Evolutionary conservation across 2,329 filamentous ascomycete genomes (phyloP), one percentile per base, ranked within the genome.

Genomic region (Chrysoporthe austroafricana): DNA sequence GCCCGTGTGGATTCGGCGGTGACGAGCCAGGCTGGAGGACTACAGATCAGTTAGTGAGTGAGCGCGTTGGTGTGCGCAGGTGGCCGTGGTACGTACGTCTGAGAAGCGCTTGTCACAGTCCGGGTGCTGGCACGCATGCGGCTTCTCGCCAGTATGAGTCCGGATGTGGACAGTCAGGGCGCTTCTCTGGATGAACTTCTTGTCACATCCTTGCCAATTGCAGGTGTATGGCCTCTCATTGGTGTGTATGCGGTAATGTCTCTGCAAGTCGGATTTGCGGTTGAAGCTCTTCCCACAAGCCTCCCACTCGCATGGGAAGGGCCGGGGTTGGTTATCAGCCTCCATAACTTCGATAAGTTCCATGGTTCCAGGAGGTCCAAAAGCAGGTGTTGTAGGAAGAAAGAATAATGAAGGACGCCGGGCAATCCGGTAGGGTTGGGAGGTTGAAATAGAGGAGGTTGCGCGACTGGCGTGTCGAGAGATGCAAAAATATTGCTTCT

Each of bases 111-210:
- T 91, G 57, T 86, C 87, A 73, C 89, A 91, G 26, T 86, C 88
- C 36, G 85, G 78, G 71, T 90, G 85, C 74, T 88, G 84, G 73
- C 90, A 92, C 73, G 88, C 84, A 72, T 91, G 88, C 68, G 90
- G 90, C 77, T 91, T 92, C 79, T 91, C 90, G 66, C 89, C 88
- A 0, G 88, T 91, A 71, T 91, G 90, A 14, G 88, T 91, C 71
- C 90, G 85, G 66, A 89, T 89, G 75, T 92, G 90, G 52, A 91
- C 89, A 2, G 88, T 91, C 72, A 91, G 78, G 50, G 89, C 89
- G 76, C 89, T 91, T 69, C 88, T 82, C 74, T 91, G 89, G 71
- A 91, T 91, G 76, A 91, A 91, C 77, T 87, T 88, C 79, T 91
- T 91, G 57, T 87, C 86, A 74, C 89, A 91, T 6, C 84, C 86